A percentile compares a stretch with the other conserved stretches of the same genome.
phyloP scores from a whole-genome alignment of 225 moss, liverwort and hornwort species.

The Straminergon stramineum region DNA sequence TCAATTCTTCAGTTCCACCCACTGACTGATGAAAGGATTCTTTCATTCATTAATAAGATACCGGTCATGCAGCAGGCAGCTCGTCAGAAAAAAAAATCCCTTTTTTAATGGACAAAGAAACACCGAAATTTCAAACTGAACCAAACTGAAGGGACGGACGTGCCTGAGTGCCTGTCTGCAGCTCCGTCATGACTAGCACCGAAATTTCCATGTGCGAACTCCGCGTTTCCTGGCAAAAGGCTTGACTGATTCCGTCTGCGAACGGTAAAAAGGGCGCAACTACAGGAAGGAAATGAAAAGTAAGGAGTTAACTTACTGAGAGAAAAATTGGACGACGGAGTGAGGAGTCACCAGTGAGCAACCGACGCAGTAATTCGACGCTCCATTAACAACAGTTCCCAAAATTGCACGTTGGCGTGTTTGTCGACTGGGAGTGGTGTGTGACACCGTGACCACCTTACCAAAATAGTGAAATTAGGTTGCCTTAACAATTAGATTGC shows the following conservation, averaged over 20 bases:
- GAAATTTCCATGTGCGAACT: neutral
- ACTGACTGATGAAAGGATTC: neutral
- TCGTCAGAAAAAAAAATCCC: neutral
- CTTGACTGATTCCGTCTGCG: neutral
- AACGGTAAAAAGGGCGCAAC: neutral
- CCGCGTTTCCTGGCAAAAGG: no score
- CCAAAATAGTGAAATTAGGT: no score
- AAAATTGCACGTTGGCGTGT: neutral
- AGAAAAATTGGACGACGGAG: neutral
- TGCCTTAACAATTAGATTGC: no score
- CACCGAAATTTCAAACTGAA: neutral
- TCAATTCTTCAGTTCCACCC: neutral
- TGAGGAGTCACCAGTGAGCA: neutral
- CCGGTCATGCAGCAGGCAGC: neutral
- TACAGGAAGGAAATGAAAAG: neutral
- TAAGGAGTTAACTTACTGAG: no score
- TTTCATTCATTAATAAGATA: neutral
- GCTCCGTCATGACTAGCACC: neutral
- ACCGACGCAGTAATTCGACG: neutral
- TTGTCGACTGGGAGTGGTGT: neutral
- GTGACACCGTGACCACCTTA: neutral
- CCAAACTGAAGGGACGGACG: neutral
- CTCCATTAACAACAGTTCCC: neutral
- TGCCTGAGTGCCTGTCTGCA: neutral
- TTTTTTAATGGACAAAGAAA: no score